phyloP scores from a whole-genome alignment of 352 stramenopile species.

The Peronospora tabacina region DNA sequence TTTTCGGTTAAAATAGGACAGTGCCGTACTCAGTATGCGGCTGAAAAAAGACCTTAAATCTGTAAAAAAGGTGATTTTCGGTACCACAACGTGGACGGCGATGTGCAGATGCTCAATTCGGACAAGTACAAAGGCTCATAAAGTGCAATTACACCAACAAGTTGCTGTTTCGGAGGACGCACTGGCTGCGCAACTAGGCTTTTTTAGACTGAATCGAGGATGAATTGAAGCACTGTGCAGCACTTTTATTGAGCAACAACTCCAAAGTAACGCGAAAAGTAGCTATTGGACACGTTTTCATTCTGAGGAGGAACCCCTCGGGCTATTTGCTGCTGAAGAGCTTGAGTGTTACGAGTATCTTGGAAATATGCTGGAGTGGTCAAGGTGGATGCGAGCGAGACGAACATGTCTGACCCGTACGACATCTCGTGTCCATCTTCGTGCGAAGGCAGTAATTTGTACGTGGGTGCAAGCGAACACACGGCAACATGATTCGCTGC shows the following conservation, averaged over 20 bases:
- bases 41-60: too few relatives aligned
- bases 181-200: slow-evolving; percentile 69
- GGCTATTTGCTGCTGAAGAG: slow-evolving; percentile 39
- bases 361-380: slow-evolving; percentile 66
- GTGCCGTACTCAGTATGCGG: too few relatives aligned
- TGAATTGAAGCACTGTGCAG: too few relatives aligned
- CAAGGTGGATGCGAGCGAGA: slow-evolving; percentile 25
- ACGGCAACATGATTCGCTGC: slow-evolving; percentile 69
- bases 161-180: slow-evolving; percentile 56
- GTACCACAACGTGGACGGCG: slow-evolving; percentile 13
- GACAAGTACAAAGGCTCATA: slow-evolving; percentile 56
- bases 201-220: slow-evolving; percentile 26
- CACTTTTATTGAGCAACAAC: too few relatives aligned
- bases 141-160: slow-evolving; percentile 65
- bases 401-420: slow-evolving; percentile 36
- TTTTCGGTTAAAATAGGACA: neutral
- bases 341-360: slow-evolving; percentile 14
- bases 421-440: slow-evolving; percentile 27
- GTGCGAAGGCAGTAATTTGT: slow-evolving; percentile 34
- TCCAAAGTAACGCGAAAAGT: too few relatives aligned
- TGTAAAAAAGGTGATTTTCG: too few relatives aligned
- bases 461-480: slow-evolving; percentile 62
- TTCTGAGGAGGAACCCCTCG: slow-evolving; percentile 49
- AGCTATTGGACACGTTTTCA: slow-evolving; percentile 37
- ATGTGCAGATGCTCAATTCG: slow-evolving; percentile 27